Evolutionary conservation across 1,284 basidiomycete species (phyloP), one percentile per base, ranked within the genome.

Genomic region (Microstroma glucosiphilum): DNA sequence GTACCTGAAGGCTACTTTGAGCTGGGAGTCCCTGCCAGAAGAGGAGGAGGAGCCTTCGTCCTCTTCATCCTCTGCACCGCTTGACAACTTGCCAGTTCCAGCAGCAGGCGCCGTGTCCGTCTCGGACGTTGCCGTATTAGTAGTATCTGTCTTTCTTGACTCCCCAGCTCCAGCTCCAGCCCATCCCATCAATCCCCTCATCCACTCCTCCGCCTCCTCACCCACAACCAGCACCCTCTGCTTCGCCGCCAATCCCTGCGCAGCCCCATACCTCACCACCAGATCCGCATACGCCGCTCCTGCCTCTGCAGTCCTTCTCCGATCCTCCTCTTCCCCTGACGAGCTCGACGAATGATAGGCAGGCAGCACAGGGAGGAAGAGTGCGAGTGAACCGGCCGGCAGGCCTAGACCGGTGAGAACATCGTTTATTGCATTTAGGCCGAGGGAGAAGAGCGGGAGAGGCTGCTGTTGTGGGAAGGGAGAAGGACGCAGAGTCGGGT

Each of bases 371-470:
- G 51, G 51, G 13, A 54, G 51, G 51, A 54, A 54, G 17, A 54
- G 21, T 4, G 51, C 51, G 21, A 54, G 51, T 21, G 51, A 54
- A 3, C 21, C 51, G 6, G 51, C n/a, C 6, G 51, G 51, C 4
- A 54, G 51, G 21, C 51, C 51, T 3, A 54, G 21, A 19, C 51
- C 51, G 51, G 51, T 19, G 15, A 54, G 13, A 21, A 54, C 51
- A 13, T 54, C 51, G 51, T 54, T 54, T 6, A 54, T 17, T 19
- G 51, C 15, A 13, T 17, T 15, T 6, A 54, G 51, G 6, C 51
- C 51, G 6, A 54, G 51, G 51, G 51, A 54, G 51, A 54, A 54
- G 51, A 54, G 51, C 3, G 51, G 51, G 25, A 54, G 51, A 4
- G 51, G 51, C 21, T 23, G 51, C 15, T 54, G 51, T 25, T 54